phyloP scores from a whole-genome alignment of 2,329 filamentous ascomycete species.

The Colletotrichum neosansevieriae region DNA sequence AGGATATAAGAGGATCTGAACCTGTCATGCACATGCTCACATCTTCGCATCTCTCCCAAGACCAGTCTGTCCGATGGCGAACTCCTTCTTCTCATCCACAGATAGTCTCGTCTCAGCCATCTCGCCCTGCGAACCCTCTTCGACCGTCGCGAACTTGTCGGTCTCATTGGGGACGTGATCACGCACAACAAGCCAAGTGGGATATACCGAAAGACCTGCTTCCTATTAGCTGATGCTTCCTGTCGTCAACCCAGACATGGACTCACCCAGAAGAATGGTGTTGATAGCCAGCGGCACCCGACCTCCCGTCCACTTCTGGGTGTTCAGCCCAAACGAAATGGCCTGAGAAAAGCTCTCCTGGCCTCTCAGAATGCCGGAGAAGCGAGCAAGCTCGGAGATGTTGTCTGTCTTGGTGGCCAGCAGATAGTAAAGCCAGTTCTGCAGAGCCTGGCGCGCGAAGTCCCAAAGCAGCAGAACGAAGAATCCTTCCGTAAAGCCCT shows the following conservation, averaged over 20 bases:
- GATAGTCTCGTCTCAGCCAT: conserved; percentile 21
- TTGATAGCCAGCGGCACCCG: conserved; percentile 54
- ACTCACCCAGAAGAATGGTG: conserved; percentile 53
- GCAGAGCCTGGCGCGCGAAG: conserved; percentile 63
- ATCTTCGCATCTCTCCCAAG: conserved; percentile 30
- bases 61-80: conserved; percentile 29
- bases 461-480: conserved; percentile 63
- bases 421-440: conserved; percentile 69
- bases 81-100: conserved; percentile 20
- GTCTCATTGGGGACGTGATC: conserved; percentile 47
- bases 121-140: conserved; percentile 24
- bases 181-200: conserved; percentile 49
- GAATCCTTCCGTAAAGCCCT: conserved; percentile 59
- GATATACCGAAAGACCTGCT: conserved; percentile 44
- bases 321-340: conserved; percentile 54
- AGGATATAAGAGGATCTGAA: too few relatives aligned
- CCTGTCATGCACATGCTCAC: not conserved
- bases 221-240: not conserved
- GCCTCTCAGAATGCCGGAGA: conserved; percentile 54
- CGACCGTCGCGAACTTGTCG: conserved; percentile 14
- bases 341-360: conserved; percentile 57
- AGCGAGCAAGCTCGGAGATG: conserved; percentile 62
- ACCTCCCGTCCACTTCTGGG: conserved; percentile 52
- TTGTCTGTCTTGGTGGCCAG: conserved; percentile 67
- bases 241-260: not conserved